These are phyloP conservation scores for Racocetra persica DNA, from an alignment of 371 early-diverging fungal genomes.

Conservation along the genomic window DNA sequence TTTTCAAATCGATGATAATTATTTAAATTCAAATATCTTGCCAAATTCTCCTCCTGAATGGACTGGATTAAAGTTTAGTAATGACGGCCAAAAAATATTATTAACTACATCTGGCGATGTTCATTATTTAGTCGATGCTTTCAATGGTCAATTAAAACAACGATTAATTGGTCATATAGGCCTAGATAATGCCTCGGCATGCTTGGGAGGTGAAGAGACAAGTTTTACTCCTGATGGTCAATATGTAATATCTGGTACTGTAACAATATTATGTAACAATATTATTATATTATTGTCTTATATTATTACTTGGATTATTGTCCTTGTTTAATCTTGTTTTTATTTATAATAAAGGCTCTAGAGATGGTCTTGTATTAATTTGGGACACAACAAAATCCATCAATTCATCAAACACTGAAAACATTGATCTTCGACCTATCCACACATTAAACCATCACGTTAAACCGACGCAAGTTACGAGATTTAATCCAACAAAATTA, in stretches of 20 bases:
- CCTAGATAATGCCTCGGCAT: constrained; percentile 44
- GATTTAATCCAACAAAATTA: constrained; percentile 73
- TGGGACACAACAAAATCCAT: constrained; percentile 62
- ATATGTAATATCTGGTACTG: constrained; percentile 70
- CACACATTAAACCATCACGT: constrained; percentile 54
- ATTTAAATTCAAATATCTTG: constrained; percentile 16
- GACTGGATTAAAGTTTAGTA: constrained; percentile 74
- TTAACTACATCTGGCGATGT: constrained; percentile 72
- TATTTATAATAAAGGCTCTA: constrained; percentile 56
- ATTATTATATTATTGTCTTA: background rate
- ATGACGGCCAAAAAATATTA: constrained; percentile 78
- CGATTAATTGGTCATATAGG: constrained; percentile 61
- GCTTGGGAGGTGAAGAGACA: constrained; percentile 61
- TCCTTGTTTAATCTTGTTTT: background rate
- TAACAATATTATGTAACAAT: too few relatives aligned
- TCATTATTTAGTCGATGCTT: constrained; percentile 78
- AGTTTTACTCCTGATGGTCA: constrained; percentile 81
- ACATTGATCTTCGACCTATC: constrained; percentile 50
- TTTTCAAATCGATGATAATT: constrained; percentile 44
- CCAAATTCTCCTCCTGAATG: constrained; percentile 50
- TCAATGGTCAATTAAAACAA: constrained; percentile 57
- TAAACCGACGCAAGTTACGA: constrained; percentile 62
- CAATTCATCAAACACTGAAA: constrained; percentile 39
- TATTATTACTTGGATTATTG: background rate
- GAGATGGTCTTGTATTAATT: constrained; percentile 65